Conservation (phyloP, 2,329 filamentous ascomycete species). For the Calcarisporium arbuscula region DNA sequence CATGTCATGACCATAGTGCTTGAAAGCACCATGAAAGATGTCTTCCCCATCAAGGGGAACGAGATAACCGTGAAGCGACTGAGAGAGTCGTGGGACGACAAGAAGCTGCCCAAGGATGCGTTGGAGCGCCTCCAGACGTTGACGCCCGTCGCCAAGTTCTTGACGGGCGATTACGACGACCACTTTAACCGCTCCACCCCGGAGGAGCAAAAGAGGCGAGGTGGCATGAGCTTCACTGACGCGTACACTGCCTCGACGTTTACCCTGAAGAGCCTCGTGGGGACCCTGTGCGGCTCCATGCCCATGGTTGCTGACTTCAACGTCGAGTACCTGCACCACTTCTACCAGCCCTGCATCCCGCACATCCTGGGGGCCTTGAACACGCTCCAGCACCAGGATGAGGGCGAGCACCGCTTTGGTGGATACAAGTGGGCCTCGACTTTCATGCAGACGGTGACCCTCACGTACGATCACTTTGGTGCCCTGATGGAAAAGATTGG, state of each 20-base stretch:
- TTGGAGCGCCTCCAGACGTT: slow-evolving; percentile 19
- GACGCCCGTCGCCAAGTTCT: slow-evolving; percentile 23
- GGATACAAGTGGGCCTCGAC: slow-evolving; percentile 22
- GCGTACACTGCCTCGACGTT: slow-evolving; percentile 33
- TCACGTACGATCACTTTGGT: slow-evolving; percentile 23
- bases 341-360: slow-evolving; percentile 41
- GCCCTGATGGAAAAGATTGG: slow-evolving; percentile 22
- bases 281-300: slow-evolving; percentile 33
- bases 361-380: no score
- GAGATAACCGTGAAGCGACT: slow-evolving; percentile 30
- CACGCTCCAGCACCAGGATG: no score
- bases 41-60: slow-evolving; percentile 36
- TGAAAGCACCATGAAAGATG: slow-evolving; percentile 37
- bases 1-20: slow-evolving; percentile 35
- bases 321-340: slow-evolving; percentile 31
- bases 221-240: slow-evolving; percentile 30
- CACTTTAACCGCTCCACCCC: slow-evolving; percentile 20
- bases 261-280: slow-evolving; percentile 34
- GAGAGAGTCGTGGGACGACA: slow-evolving; percentile 23
- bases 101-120: slow-evolving; percentile 24
- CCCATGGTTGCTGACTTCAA: slow-evolving; percentile 37
- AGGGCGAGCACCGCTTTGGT: slow-evolving; percentile 13
- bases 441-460: slow-evolving; percentile 25
- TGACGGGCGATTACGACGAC: slow-evolving; percentile 28
- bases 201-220: slow-evolving; percentile 14